These are phyloP conservation scores for Trichoderma polysporum DNA, from an alignment of 2,329 filamentous ascomycete species.

Conservation along the genomic window DNA sequence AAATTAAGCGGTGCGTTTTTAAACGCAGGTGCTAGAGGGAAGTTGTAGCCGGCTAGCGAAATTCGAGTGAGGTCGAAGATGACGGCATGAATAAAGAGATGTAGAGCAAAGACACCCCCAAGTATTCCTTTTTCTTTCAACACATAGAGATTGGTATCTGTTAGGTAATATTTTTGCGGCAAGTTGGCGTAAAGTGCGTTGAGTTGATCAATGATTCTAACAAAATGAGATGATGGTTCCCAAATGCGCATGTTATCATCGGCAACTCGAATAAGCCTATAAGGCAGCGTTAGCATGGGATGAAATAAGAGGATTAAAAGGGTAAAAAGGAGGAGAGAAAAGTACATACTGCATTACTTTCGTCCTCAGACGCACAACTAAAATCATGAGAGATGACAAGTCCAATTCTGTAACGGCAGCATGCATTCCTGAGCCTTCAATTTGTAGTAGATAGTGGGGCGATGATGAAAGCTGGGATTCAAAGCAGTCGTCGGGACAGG, in stretches of 20 bases:
- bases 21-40: conserved; percentile 28
- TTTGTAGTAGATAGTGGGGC: conserved; percentile 17
- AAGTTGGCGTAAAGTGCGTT: conserved; percentile 25
- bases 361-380: conserved; percentile 26
- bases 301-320: neutral
- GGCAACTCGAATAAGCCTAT: conserved; percentile 25
- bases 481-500: conserved; percentile 25
- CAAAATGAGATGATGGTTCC: conserved; percentile 24
- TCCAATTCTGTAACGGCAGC: conserved; percentile 23
- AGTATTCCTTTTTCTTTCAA: conserved; percentile 25
- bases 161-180: conserved; percentile 26
- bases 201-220: conserved; percentile 26
- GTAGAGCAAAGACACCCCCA: conserved; percentile 28
- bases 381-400: conserved; percentile 22
- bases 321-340: neutral
- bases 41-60: conserved; percentile 29
- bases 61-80: conserved; percentile 29
- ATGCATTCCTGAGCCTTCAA: conserved; percentile 21
- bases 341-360: conserved; percentile 24
- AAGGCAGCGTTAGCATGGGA: neutral
- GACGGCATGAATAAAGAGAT: conserved; percentile 29
- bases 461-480: conserved; percentile 14
- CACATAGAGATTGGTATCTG: conserved; percentile 26
- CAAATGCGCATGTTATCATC: conserved; percentile 22
- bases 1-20: conserved; percentile 26